Base-by-base conservation (phyloP, 768 basidiomycete genomes). In the Gymnopilus junonius region DNA sequence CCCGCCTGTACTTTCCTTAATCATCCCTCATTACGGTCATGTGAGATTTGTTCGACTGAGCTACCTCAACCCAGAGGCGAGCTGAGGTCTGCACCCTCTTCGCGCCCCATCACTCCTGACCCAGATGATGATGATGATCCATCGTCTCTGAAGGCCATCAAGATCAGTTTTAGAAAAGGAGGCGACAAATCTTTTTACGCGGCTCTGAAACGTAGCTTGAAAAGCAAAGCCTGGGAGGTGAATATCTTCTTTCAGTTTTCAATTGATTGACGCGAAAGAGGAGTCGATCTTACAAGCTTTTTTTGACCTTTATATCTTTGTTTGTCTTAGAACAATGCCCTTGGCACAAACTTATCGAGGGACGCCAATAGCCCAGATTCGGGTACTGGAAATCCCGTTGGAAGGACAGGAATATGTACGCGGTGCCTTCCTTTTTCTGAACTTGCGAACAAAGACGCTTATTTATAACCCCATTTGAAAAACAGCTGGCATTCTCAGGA, bases 1-100 rank as follows among this genome's bases (percentile, higher is more conserved):
- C 84, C 89, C 1, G 88, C 88, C 1, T 99, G 97, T 73, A 99
- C 97, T 1, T 99, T 96, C 73, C 79, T 96, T 12, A 99, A 99
- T 75, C 89, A 92, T 63, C 87, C 87, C 0, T 89, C 85, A 1
- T 79, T 95, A 59, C 75, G 75, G 0, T 73, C 77, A 8, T 99
- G 97, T 77, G 97, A 98, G 74, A 91, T 99, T 2, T 99, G 97
- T 72, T 83, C 82, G 5, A 90, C 94, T 4, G 78, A 85, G 0
- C 78, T 98, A 10, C 88, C 87, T 54, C 71, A 65, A 53, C 39
- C 71, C 29, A 50, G 66, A 58, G 71, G 72, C 1, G 70, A 70
- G 25, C 79, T 82, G 67, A 86, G 84, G 66, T 91, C 89, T 5
- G 89, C 85, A 3, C 89, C 91, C 0, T 77, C 86, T 0, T 89